Evolutionary conservation across 2,329 filamentous ascomycete genomes (phyloP), one percentile per base, ranked within the genome.

Genomic region (Trichoderma atroviride): DNA sequence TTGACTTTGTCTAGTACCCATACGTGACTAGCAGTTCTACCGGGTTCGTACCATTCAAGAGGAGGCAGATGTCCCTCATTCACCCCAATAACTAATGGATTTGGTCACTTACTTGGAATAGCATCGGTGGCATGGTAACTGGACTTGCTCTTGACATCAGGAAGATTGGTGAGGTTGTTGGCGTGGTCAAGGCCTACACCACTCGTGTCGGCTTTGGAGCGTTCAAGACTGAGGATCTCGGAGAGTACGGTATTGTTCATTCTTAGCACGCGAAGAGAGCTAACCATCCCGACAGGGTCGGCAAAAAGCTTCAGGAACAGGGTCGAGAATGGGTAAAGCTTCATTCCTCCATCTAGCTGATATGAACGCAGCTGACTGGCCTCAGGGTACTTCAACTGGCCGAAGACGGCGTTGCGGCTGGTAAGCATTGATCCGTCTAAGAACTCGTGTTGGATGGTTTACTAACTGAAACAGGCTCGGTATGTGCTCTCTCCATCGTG

Each of bases 101-200:
- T 50, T 50, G 31, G 9, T 43, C 27, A 56, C 61, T 64, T 22
- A 65, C 35, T 47, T 33, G 16, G 13, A 33, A 33, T 33, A 65
- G 52, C 27, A 58, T 72, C 37, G 74, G 72, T 50, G 89, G 89
- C 71, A 85, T 90, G 71, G 85, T 91, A 73, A 88, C 86, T 50
- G 89, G 89, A 64, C 81, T 91, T 14, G 85, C 85, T 43, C 78
- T 91, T 56, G 87, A 88, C 75, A 88, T 87, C 71, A 85, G 82
- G 72, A 88, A 88, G 71, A 83, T 91, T 71, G 84, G 83, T 65
- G 84, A 81, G 71, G 84, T 87, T 57, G 86, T 91, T 72, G 89
- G 89, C 66, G 89, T 91, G 13, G 89, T 91, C 33, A 92, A 92
- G 78, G 88, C 89, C 35, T 91, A 90, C 77, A 90, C 89, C 52